Percentiles rank a stretch among this genome's conserved stretches.
phyloP scores from a whole-genome alignment of 2,329 filamentous ascomycete species.

The Diaporthe citriasiana region DNA sequence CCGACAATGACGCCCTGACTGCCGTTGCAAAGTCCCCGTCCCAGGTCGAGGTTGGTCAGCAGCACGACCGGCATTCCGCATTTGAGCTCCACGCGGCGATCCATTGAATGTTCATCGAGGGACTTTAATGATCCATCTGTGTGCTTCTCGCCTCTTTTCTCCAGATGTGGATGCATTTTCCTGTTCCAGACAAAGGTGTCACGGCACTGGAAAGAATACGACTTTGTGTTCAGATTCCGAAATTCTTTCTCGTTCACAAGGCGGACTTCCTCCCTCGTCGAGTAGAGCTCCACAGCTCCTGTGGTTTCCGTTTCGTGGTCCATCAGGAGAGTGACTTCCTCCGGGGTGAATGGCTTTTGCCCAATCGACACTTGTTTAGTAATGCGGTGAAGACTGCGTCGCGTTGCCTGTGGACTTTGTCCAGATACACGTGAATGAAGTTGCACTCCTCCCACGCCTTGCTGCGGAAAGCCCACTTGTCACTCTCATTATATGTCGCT shows the following conservation, averaged over 20 bases:
- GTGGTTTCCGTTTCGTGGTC: slow-evolving; percentile 58
- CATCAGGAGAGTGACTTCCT: slow-evolving; percentile 59
- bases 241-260: slow-evolving; percentile 54
- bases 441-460: slow-evolving; percentile 66
- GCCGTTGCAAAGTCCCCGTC: slow-evolving; percentile 60
- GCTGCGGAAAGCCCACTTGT: slow-evolving; percentile 75
- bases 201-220: slow-evolving; percentile 51
- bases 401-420: slow-evolving; percentile 68
- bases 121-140: slow-evolving; percentile 50
- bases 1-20: slow-evolving; percentile 61
- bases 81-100: slow-evolving; percentile 60
- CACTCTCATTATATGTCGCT: slow-evolving; percentile 57
- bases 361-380: slow-evolving; percentile 67
- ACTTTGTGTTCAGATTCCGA: slow-evolving; percentile 48
- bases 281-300: slow-evolving; percentile 61
- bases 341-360: slow-evolving; percentile 53
- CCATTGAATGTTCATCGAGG: slow-evolving; percentile 62
- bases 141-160: slow-evolving; percentile 45
- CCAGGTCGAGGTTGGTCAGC: slow-evolving; percentile 62
- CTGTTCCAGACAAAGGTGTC: slow-evolving; percentile 59
- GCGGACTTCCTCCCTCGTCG: slow-evolving; percentile 56
- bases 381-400: slow-evolving; percentile 68
- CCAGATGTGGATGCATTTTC: slow-evolving; percentile 47
- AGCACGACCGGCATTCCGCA: slow-evolving; percentile 66
- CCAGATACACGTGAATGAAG: slow-evolving; percentile 67